Conservation (phyloP, 768 basidiomycete genomes). For the Mycena pura region DNA sequence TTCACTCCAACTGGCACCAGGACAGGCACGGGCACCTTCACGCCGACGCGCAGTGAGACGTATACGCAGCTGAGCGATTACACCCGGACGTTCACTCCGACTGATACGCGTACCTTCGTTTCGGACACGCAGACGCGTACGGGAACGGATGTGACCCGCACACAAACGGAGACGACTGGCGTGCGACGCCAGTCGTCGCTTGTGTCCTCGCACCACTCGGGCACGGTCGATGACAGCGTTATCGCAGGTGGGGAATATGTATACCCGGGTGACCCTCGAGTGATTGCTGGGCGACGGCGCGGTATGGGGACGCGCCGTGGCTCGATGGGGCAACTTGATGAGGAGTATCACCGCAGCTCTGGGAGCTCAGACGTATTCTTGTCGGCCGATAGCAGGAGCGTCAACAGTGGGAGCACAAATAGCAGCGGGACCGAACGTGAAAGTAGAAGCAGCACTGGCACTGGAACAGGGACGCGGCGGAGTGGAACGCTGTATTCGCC, state of each 20-base stretch:
- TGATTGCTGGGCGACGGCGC: constrained; percentile 64
- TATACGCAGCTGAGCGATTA: neutral
- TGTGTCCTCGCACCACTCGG: constrained; percentile 62
- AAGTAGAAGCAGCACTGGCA: neutral
- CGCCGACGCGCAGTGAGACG: constrained; percentile 2
- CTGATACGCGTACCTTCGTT: constrained; percentile 1
- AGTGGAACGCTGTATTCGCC: constrained; percentile 22
- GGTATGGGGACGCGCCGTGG: constrained; percentile 62
- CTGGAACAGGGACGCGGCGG: neutral
- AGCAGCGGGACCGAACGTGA: neutral
- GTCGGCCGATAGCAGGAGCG: constrained; percentile 14
- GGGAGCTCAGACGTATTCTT: constrained; percentile 22
- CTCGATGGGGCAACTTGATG: constrained; percentile 78
- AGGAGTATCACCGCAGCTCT: constrained; percentile 47
- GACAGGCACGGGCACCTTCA: constrained; percentile 8
- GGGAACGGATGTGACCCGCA: neutral
- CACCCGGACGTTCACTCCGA: constrained; percentile 6
- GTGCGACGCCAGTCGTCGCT: constrained; percentile 52
- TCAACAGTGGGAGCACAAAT: neutral
- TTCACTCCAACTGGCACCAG: constrained; percentile 6
- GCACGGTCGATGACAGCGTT: constrained; percentile 77
- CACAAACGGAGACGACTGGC: constrained; percentile 26
- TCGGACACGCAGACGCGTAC: neutral
- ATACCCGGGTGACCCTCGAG: constrained; percentile 76
- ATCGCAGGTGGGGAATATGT: constrained; percentile 70